These are phyloP conservation scores for Chamaecrista fasciculata DNA, from an alignment of 306 rosid genomes.

Conservation along the genomic window DNA sequence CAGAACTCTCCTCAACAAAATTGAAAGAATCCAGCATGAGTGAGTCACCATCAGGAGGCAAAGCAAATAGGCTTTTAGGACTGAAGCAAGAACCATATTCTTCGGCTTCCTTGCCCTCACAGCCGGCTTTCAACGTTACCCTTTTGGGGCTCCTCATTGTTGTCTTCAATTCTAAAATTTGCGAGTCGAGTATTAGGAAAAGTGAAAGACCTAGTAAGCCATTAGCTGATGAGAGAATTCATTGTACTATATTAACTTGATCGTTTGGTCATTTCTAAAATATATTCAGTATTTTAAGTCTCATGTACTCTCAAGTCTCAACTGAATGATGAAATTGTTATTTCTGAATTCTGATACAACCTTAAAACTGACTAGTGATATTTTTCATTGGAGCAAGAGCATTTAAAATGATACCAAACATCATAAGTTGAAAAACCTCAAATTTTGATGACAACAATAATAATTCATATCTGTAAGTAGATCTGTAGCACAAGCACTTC, in stretches of 20 bases:
- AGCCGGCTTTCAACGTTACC: conserved; percentile 45
- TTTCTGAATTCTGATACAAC: not conserved
- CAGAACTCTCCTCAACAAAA: conserved; percentile 68
- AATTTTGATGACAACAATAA: not conserved
- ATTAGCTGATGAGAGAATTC: not conserved
- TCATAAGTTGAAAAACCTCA: not conserved
- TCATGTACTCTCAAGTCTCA: not conserved
- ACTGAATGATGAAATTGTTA: not conserved
- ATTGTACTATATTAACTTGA: not conserved
- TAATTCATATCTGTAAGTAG: not conserved
- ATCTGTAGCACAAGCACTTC: not conserved
- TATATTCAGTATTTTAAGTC: conserved; percentile 9
- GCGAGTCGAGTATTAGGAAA: conserved; percentile 7
- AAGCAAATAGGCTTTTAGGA: conserved; percentile 81
- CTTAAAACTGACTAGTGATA: not conserved
- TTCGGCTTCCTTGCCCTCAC: conserved; percentile 57
- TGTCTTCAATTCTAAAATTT: conserved; percentile 72
- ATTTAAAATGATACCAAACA: conserved; percentile 2
- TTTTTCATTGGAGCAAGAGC: not conserved
- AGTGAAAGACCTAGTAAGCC: not conserved
- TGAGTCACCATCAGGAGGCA: conserved; percentile 78
- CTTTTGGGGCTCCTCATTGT: conserved; percentile 83
- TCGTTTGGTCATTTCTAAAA: not conserved
- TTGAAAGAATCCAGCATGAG: conserved; percentile 60
- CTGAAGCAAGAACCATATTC: conserved; percentile 73